Evolutionary conservation across 1,284 basidiomycete genomes (phyloP).

Genomic region (Trichosporon asahii): DNA sequence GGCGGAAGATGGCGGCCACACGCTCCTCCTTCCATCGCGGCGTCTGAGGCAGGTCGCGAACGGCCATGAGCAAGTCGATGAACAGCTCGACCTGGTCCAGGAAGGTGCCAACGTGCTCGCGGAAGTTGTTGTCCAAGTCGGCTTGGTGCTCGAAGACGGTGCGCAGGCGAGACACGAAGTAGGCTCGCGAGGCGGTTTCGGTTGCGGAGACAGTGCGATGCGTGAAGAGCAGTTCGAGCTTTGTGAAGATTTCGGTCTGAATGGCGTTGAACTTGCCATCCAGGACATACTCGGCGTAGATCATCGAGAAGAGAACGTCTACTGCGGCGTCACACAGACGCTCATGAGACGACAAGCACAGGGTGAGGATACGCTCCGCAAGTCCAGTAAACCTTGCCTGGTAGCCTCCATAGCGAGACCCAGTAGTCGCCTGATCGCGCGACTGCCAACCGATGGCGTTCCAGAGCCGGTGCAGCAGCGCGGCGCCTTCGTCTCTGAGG

Average conservation of each 20-base stretch:
- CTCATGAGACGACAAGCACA: constrained; percentile 93
- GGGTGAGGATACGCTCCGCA: constrained; percentile 83
- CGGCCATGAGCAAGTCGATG: constrained; percentile 84
- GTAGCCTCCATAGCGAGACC: constrained; percentile 53
- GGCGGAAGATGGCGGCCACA: constrained; percentile 81
- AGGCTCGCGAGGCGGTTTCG: constrained; percentile 70
- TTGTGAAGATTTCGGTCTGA: constrained; percentile 91
- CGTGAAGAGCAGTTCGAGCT: constrained; percentile 67
- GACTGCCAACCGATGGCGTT: constrained; percentile 73
- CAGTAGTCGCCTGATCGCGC: background rate
- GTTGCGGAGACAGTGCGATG: constrained; percentile 24
- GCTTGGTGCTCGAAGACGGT: constrained; percentile 74
- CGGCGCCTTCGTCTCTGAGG: constrained; percentile 84
- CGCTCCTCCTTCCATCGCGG: constrained; percentile 91
- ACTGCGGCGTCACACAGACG: constrained; percentile 85
- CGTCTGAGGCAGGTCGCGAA: constrained; percentile 90
- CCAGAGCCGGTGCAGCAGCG: constrained; percentile 81
- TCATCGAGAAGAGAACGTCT: constrained; percentile 91
- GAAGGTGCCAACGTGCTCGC: constrained; percentile 74
- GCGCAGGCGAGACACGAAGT: constrained; percentile 90
- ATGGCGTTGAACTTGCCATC: constrained; percentile 78
- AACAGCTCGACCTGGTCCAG: constrained; percentile 88
- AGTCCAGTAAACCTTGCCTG: constrained; percentile 79
- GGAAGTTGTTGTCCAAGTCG: constrained; percentile 72
- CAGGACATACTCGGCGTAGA: constrained; percentile 83